Percentiles rank a stretch among this genome's conserved stretches.
Conservation (phyloP, 2,329 filamentous ascomycete genomes). For the Stagonosporopsis cucurbitacearum region DNA sequence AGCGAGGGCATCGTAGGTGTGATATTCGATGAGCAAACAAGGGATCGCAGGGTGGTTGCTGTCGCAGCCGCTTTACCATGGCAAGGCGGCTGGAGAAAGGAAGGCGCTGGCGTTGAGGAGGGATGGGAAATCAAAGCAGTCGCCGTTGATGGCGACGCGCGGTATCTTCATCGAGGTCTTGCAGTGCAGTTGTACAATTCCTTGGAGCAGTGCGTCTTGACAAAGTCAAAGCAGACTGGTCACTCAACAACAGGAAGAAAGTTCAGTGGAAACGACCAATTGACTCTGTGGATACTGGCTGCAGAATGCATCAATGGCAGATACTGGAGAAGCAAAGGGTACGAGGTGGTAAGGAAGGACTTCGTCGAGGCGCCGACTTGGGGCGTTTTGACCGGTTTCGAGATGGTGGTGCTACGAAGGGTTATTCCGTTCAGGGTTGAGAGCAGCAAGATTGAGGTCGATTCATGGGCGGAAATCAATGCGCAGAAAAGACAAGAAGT, state of each 20-base stretch:
- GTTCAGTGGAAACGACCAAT: neutral
- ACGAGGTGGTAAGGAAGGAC: constrained; percentile 23
- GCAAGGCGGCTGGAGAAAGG: constrained; percentile 30
- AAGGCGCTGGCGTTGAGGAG: constrained; percentile 23
- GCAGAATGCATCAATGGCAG: constrained; percentile 34
- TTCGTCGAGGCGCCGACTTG: constrained; percentile 21
- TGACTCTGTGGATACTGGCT: constrained; percentile 32
- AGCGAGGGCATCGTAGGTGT: constrained; percentile 21
- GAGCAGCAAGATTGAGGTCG: too few species aligned
- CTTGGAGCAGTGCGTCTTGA: constrained; percentile 17
- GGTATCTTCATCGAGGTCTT: constrained; percentile 29
- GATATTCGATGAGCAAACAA: constrained; percentile 22
- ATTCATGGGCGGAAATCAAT: neutral
- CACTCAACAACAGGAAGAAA: neutral
- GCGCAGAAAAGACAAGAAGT: neutral
- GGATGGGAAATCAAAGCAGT: constrained; percentile 41
- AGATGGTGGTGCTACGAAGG: constrained; percentile 31
- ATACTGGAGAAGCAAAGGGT: constrained; percentile 40
- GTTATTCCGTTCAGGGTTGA: constrained; percentile 9
- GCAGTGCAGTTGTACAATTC: constrained; percentile 20
- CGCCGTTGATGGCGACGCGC: constrained; percentile 25
- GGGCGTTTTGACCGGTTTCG: constrained; percentile 31
- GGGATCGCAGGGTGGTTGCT: constrained; percentile 25
- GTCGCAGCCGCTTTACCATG: constrained; percentile 33
- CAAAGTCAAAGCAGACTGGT: neutral